phyloP scores from a whole-genome alignment of 1,139 yeast species.

The Geotrichum aggregatum region DNA sequence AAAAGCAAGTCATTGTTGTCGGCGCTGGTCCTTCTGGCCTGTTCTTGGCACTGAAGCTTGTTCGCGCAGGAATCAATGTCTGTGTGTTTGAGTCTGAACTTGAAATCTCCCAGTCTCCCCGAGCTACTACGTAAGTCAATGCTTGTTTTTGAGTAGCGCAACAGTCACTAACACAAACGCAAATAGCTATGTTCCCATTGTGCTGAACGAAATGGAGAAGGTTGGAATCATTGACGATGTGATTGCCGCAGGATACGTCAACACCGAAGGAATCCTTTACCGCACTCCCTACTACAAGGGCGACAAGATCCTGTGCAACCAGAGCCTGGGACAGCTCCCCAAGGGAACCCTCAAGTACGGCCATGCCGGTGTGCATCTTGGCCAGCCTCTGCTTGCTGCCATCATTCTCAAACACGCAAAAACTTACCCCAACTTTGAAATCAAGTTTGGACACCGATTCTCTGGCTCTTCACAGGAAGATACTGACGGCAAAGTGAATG shows the following conservation, averaged over 20 bases:
- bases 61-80: background rate
- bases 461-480: background rate
- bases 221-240: background rate
- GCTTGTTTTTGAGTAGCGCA: background rate
- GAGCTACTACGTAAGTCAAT: background rate
- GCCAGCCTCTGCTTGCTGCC: background rate
- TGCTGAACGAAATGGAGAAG: slow-evolving; percentile 1
- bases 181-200: background rate
- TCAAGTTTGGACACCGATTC: slow-evolving; percentile 1
- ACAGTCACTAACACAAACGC: background rate
- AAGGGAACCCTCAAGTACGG: slow-evolving; percentile 2
- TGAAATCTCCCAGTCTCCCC: background rate
- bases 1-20: background rate
- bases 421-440: background rate
- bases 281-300: background rate
- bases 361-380: background rate
- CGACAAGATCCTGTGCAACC: background rate
- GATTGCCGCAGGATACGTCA: background rate
- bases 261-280: slow-evolving; percentile 1
- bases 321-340: background rate
- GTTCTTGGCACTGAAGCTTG: background rate
- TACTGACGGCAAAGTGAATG: background rate
- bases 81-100: background rate
- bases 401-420: background rate
- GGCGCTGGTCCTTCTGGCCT: slow-evolving; percentile 1